phyloP scores from a whole-genome alignment of 2,329 filamentous ascomycete genomes.

The Leptographium wingfieldii region DNA sequence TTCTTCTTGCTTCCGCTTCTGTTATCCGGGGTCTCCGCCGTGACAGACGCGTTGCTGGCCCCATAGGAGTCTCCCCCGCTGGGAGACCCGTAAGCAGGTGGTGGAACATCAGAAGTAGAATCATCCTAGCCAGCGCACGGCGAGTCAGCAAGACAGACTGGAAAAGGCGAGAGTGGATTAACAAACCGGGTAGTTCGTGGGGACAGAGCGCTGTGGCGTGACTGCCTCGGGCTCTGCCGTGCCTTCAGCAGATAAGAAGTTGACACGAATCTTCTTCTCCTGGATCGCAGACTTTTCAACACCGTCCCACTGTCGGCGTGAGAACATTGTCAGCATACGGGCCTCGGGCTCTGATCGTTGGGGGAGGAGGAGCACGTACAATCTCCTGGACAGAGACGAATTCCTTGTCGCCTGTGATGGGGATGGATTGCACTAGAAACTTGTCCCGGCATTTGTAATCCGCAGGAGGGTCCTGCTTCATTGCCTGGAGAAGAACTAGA shows the following conservation, averaged over 20 bases:
- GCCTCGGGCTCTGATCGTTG: background rate
- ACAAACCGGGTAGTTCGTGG: slow-evolving; percentile 11
- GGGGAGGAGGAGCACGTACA: slow-evolving; percentile 36
- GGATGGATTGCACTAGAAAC: slow-evolving; percentile 19
- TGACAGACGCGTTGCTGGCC: slow-evolving; percentile 9
- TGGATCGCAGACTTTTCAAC: slow-evolving; percentile 67
- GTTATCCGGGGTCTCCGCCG: background rate
- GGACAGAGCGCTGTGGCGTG: slow-evolving; percentile 18
- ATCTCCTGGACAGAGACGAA: slow-evolving; percentile 69
- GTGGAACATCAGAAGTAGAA: slow-evolving; percentile 19
- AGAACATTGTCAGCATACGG: background rate
- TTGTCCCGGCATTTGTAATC: slow-evolving; percentile 61
- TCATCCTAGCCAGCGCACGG: slow-evolving; percentile 15
- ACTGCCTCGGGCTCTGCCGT: slow-evolving; percentile 15
- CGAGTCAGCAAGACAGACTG: background rate
- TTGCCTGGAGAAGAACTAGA: slow-evolving; percentile 84
- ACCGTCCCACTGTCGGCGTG: slow-evolving; percentile 55
- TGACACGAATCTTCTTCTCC: slow-evolving; percentile 92
- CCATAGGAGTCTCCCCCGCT: slow-evolving; percentile 14
- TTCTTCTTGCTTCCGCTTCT: slow-evolving; percentile 9
- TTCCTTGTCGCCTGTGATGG: slow-evolving; percentile 72
- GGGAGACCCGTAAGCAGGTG: slow-evolving; percentile 21
- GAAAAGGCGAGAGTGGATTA: background rate
- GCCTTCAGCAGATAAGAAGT: slow-evolving; percentile 54
- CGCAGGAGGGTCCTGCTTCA: slow-evolving; percentile 83